Evolutionary conservation across 192 early-diverging fungal species (phyloP).

Genomic region (Globomyces pollinis-pini): DNA sequence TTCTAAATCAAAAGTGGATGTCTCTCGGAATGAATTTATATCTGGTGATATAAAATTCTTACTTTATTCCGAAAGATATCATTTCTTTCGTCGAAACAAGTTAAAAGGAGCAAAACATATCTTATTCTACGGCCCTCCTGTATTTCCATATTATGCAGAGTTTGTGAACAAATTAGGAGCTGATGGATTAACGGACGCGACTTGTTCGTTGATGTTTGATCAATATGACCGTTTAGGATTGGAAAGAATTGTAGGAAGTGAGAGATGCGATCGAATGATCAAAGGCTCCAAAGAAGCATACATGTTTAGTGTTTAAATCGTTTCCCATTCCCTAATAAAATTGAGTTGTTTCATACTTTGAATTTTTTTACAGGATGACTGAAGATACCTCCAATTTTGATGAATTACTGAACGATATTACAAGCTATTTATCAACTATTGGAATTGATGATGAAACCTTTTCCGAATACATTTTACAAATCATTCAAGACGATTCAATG

Average conservation of each 20-base stretch:
- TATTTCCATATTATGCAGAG: conserved; percentile 85
- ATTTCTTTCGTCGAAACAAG: conserved; percentile 83
- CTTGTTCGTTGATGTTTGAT: conserved; percentile 37
- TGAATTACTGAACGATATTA: background rate
- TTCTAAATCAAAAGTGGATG: conserved; percentile 63
- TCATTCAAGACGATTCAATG: conserved; percentile 55
- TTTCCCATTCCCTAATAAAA: background rate
- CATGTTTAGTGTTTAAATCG: conserved; percentile 33
- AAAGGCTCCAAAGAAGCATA: conserved; percentile 39
- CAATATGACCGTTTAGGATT: conserved; percentile 76
- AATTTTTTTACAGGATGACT: too few species aligned
- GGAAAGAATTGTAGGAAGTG: conserved; percentile 82
- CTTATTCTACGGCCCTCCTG: conserved; percentile 86
- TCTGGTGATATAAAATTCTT: conserved; percentile 70
- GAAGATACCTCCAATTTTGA: too few species aligned
- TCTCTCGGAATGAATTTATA: conserved; percentile 71
- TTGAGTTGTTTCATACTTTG: too few species aligned
- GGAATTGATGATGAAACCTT: conserved; percentile 37
- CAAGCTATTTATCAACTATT: background rate
- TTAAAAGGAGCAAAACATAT: conserved; percentile 79
- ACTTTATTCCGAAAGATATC: conserved; percentile 90
- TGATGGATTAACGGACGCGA: conserved; percentile 33
- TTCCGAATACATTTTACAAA: conserved; percentile 60
- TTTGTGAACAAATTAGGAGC: conserved; percentile 69
- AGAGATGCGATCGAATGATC: conserved; percentile 61